A percentile compares a stretch with the other conserved stretches of the same genome.
These are phyloP conservation scores for Opeltia flavorubescens DNA, from an alignment of 495 filamentous ascomycete genomes.

Conservation along the genomic window DNA sequence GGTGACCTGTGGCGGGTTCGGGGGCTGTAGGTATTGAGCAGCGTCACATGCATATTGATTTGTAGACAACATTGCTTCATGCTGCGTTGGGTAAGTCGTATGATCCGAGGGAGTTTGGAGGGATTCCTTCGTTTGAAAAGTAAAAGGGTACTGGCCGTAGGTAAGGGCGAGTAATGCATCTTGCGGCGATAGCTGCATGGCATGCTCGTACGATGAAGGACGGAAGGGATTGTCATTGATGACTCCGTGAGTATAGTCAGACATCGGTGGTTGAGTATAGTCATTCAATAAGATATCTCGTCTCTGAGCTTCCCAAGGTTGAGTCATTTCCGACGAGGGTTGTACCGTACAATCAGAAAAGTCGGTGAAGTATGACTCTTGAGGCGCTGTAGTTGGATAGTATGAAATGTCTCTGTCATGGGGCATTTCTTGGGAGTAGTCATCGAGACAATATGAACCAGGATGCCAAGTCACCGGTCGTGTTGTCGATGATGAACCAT, in stretches of 20 bases:
- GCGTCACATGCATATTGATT: constrained; percentile 24
- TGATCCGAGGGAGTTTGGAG: constrained; percentile 9
- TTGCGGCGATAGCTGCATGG: neutral
- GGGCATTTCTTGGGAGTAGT: neutral
- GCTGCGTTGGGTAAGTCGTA: constrained; percentile 27
- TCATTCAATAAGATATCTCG: neutral
- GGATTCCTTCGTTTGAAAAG: constrained; percentile 10
- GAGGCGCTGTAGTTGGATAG: neutral
- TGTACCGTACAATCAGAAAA: neutral
- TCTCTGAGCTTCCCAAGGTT: neutral
- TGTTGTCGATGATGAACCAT: constrained; percentile 19
- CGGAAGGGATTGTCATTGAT: neutral
- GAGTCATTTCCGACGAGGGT: neutral
- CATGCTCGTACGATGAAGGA: neutral
- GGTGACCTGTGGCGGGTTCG: constrained; percentile 17
- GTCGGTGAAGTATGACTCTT: neutral
- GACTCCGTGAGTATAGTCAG: neutral
- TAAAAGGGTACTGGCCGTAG: neutral
- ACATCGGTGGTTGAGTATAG: neutral
- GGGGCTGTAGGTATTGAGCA: neutral
- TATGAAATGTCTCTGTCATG: neutral
- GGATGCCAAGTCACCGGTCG: constrained; percentile 65
- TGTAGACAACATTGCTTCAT: constrained; percentile 44
- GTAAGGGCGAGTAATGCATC: neutral
- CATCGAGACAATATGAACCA: constrained; percentile 2